These are phyloP conservation scores for Paecilomyces dactylethromorphus DNA, from an alignment of 2,329 filamentous ascomycete species.

Conservation along the genomic window DNA sequence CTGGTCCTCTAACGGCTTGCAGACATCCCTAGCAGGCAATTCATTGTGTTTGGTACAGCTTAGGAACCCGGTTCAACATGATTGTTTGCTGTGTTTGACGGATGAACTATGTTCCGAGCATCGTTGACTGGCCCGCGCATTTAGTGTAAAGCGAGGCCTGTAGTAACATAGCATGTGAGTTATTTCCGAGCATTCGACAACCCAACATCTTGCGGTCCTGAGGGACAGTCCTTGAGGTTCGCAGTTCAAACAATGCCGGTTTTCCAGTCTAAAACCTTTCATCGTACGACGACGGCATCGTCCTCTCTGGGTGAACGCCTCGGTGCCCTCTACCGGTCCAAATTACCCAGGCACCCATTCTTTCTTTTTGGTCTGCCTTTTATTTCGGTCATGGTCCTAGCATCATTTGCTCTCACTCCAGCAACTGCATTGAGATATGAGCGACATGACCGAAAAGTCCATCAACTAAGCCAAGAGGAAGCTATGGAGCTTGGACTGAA, in stretches of 20 bases:
- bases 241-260: constrained; percentile 44
- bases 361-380: constrained; percentile 91
- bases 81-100: background rate
- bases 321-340: constrained; percentile 68
- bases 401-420: constrained; percentile 89
- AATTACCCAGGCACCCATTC: constrained; percentile 76
- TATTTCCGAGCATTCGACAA: background rate
- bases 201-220: background rate
- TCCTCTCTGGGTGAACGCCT: constrained; percentile 59
- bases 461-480: constrained; percentile 78
- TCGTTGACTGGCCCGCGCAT: background rate
- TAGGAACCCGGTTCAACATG: background rate
- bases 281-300: constrained; percentile 43
- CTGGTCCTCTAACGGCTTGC: background rate
- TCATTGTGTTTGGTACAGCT: background rate
- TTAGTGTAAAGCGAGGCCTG: background rate
- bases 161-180: background rate
- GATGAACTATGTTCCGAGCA: background rate
- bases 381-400: constrained; percentile 78
- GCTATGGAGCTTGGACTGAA: constrained; percentile 69
- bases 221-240: background rate
- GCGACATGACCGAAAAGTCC: constrained; percentile 81
- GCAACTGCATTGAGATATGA: constrained; percentile 93
- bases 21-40: background rate
- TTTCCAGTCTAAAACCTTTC: constrained; percentile 67